phyloP scores from a whole-genome alignment of 1,139 yeast species.

The Taphrina wiesneri region DNA sequence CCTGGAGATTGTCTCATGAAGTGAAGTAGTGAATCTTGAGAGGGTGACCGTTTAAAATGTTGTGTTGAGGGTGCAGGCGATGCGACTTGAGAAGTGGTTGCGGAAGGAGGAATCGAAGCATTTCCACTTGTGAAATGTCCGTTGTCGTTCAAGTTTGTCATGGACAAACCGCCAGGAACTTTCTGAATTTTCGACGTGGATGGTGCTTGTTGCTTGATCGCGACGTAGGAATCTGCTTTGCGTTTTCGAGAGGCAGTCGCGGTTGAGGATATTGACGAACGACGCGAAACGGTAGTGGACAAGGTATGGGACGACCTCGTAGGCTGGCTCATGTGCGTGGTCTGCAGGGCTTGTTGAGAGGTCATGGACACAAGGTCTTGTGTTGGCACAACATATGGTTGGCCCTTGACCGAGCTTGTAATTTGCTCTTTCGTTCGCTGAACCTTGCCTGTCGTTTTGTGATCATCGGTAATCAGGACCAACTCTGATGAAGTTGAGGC shows the following conservation, averaged over 20 bases:
- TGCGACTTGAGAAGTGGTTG: slow-evolving; percentile 11
- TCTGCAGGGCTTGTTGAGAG: background rate
- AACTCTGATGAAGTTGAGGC: slow-evolving; percentile 73
- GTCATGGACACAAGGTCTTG: background rate
- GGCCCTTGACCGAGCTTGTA: slow-evolving; percentile 19
- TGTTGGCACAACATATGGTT: slow-evolving; percentile 1
- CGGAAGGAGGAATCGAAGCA: background rate
- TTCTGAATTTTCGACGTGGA: slow-evolving; percentile 10
- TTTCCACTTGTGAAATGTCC: background rate
- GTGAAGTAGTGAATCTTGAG: slow-evolving; percentile 19
- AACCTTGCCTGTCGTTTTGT: slow-evolving; percentile 53
- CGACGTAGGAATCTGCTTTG: slow-evolving; percentile 10
- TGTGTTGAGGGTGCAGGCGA: slow-evolving; percentile 22
- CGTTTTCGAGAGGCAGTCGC: slow-evolving; percentile 21
- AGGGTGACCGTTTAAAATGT: slow-evolving; percentile 5
- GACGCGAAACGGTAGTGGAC: slow-evolving; percentile 7
- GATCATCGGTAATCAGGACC: slow-evolving; percentile 90
- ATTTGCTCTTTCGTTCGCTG: slow-evolving; percentile 15
- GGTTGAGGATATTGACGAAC: slow-evolving; percentile 24
- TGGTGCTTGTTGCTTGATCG: background rate
- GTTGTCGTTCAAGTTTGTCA: slow-evolving; percentile 11
- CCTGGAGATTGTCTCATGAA: slow-evolving; percentile 13
- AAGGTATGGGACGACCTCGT: background rate
- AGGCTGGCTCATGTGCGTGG: background rate
- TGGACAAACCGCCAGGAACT: slow-evolving; percentile 21